Percentiles rank a stretch among this genome's conserved stretches.
phyloP scores from a whole-genome alignment of 2,329 filamentous ascomycete genomes.

The Massarina eburnea region DNA sequence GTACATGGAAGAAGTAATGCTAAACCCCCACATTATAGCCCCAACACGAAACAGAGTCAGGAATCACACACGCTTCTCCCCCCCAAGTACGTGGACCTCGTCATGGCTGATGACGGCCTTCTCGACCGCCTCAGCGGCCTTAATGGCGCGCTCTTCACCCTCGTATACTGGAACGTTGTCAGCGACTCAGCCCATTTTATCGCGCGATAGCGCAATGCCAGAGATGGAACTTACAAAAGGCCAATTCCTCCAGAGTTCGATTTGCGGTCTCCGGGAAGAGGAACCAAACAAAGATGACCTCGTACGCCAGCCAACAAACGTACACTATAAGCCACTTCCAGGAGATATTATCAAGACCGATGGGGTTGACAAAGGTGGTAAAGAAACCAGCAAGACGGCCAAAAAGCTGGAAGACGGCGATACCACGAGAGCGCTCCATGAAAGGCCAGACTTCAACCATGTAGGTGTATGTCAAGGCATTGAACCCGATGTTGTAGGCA shows the following conservation, averaged over 20 bases:
- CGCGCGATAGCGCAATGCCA: neutral
- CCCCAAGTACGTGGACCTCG: neutral
- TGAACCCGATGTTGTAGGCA: constrained; percentile 62
- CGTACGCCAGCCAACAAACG: constrained; percentile 58
- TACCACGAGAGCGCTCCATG: constrained; percentile 49
- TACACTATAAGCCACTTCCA: constrained; percentile 68
- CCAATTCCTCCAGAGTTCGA: constrained; percentile 67
- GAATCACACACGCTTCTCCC: neutral
- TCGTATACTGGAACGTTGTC: constrained; percentile 20
- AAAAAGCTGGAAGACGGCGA: constrained; percentile 60
- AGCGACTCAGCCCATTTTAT: neutral
- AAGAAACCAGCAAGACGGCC: constrained; percentile 62
- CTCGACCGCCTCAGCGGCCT: constrained; percentile 19
- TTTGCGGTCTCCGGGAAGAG: constrained; percentile 69
- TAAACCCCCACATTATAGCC: neutral
- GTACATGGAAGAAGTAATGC: neutral
- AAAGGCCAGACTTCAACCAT: constrained; percentile 51
- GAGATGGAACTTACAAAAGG: constrained; percentile 32
- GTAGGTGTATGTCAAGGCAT: constrained; percentile 63
- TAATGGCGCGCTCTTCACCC: constrained; percentile 15
- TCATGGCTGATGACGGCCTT: constrained; percentile 10
- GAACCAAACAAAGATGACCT: constrained; percentile 64
- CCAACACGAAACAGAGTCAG: neutral
- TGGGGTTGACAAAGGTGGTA: constrained; percentile 61
- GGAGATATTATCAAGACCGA: constrained; percentile 62